Conservation (phyloP, 2,329 filamentous ascomycete genomes). For the Aspergillus ruber region DNA sequence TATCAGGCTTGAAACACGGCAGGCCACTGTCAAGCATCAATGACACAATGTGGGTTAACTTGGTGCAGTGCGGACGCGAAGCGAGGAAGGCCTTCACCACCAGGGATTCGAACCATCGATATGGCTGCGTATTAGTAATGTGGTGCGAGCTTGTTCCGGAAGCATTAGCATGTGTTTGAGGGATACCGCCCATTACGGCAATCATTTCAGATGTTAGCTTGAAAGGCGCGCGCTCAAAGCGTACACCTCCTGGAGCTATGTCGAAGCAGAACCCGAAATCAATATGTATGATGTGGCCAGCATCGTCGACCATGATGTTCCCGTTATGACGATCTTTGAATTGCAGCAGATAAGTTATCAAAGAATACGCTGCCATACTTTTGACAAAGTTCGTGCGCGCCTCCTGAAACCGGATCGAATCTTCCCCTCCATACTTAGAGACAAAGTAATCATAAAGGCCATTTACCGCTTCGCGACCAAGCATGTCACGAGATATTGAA, state of each 20-base stretch:
- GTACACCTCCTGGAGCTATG: slow-evolving; percentile 92
- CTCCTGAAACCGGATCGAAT: slow-evolving; percentile 89
- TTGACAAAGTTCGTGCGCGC: slow-evolving; percentile 97
- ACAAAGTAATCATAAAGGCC: slow-evolving; percentile 98
- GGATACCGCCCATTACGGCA: slow-evolving; percentile 84
- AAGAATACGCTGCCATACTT: slow-evolving; percentile 96
- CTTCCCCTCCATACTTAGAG: slow-evolving; percentile 93
- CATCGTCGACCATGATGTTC: slow-evolving; percentile 99
- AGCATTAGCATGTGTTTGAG: slow-evolving; percentile 20
- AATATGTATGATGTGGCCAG: slow-evolving; percentile 94
- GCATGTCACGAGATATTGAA: slow-evolving; percentile 97
- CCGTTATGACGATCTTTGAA: slow-evolving; percentile 99
- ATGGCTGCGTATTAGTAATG: slow-evolving; percentile 70
- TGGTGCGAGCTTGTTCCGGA: slow-evolving; percentile 28
- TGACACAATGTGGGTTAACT: slow-evolving; percentile 80
- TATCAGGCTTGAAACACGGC: slow-evolving; percentile 97
- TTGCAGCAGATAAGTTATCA: slow-evolving; percentile 92
- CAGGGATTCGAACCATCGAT: slow-evolving; percentile 93
- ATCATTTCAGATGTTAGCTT: slow-evolving; percentile 98
- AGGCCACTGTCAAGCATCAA: slow-evolving; percentile 95
- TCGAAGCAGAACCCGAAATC: slow-evolving; percentile 99
- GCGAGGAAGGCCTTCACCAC: slow-evolving; percentile 94
- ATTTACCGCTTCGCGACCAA: slow-evolving; percentile 95
- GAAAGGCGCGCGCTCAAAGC: slow-evolving; percentile 96
- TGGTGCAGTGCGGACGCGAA: slow-evolving; percentile 75